Evolutionary conservation across 2,329 filamentous ascomycete species (phyloP), one percentile per base, ranked within the genome.

Genomic region (Trichoderma afroharzianum): DNA sequence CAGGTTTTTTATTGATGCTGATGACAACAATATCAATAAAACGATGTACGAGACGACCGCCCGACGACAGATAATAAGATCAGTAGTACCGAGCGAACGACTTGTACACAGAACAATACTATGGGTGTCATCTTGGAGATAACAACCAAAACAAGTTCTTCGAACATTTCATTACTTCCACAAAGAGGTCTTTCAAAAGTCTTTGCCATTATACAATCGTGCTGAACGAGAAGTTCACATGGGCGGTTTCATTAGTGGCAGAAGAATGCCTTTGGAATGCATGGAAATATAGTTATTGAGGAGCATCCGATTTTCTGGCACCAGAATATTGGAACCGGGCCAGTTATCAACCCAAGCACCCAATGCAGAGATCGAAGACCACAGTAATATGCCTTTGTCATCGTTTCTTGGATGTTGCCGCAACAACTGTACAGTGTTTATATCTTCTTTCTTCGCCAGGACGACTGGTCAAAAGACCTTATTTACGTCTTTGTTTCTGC

Each of bases 1-100:
- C 18, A 43, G 7, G 0, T 0, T 3, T n/a, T n/a, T n/a, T n/a
- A n/a, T n/a, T 1, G 18, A 43, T 43, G 7, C 39, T n/a, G 15
- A n/a, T 1, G 9, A 4, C 7, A 43, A 43, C n/a, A 43, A 43
- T 9, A 43, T n/a, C 39, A 6, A n/a, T 4, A 0, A 9, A 9
- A 43, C 39, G 15, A n/a, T 6, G 7, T 9, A 43, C 39, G 7
- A 4, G 39, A 43, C 39, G 15, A 3, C 15, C 18, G 18, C 15
- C 39, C 15, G 15, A n/a, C 39, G 1, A 43, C 15, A 3, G 3
- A n/a, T 43, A 0, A 9, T 7, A 43, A 18, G 39, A n/a, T 3
- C 26, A 26, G 26, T 26, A 26, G 15, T n/a, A 43, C 39, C 39
- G 7, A 43, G 7, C 39, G 39, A 43, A 43, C 39, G 39, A 43